Conservation (phyloP, 2,329 filamentous ascomycete genomes). For the Dactylellina sp. region DNA sequence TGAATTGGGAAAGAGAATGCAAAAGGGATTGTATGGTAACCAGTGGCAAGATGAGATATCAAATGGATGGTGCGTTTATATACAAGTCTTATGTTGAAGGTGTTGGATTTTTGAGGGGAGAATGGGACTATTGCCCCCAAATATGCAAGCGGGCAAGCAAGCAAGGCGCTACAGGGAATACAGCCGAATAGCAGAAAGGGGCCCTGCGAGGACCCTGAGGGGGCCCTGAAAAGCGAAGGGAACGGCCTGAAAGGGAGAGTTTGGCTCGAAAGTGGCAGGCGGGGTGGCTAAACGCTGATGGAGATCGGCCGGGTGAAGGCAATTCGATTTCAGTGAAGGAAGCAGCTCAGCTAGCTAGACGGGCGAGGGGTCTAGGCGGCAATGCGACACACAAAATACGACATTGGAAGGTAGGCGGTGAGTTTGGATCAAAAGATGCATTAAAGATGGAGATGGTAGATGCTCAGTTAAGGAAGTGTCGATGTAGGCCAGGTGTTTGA, state of each 20-base stretch:
- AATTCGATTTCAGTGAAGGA: background rate
- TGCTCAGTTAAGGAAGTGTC: no score
- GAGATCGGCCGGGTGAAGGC: background rate
- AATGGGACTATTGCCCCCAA: background rate
- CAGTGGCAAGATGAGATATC: background rate
- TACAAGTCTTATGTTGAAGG: background rate
- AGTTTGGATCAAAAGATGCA: no score
- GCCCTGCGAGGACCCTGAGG: background rate
- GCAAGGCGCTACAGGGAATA: background rate
- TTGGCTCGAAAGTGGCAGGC: no score
- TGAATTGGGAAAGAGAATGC: no score
- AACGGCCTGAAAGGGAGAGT: no score
- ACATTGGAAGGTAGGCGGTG: no score
- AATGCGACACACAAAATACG: no score
- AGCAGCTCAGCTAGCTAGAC: background rate
- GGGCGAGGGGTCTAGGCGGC: no score
- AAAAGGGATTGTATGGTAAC: no score
- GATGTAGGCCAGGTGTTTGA: no score
- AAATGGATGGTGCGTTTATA: background rate
- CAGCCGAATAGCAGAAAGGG: background rate
- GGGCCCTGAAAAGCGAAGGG: no score
- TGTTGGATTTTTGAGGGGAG: background rate
- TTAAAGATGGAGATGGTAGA: no score
- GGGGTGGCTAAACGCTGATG: slow-evolving; percentile 10
- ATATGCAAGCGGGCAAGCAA: background rate